Percentiles rank a stretch among this genome's conserved stretches.
Evolutionary conservation across 2,329 filamentous ascomycete genomes (phyloP).

Genomic region (Botrytis medusae): DNA sequence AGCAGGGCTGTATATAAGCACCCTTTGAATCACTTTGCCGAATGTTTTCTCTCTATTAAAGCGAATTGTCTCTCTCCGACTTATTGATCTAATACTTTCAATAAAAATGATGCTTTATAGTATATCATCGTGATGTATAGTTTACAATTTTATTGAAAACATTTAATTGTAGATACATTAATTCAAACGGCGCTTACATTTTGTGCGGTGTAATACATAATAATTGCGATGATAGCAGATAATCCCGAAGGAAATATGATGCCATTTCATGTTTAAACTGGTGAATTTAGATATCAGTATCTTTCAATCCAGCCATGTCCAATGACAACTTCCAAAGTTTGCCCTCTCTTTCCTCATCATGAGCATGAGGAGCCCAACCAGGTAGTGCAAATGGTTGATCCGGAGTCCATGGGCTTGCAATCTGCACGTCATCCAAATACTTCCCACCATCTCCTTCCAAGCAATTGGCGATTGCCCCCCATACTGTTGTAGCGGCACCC

Average conservation of each 20-base stretch:
- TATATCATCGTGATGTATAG: too few relatives aligned
- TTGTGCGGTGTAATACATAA: background rate
- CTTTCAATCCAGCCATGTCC: background rate
- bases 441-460: background rate
- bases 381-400: background rate
- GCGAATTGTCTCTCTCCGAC: too few relatives aligned
- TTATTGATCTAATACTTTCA: too few relatives aligned
- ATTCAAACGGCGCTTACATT: background rate
- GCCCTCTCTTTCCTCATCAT: background rate
- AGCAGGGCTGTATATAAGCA: fast-evolving
- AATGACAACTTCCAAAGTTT: background rate
- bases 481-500: background rate
- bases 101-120: too few relatives aligned
- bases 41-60: too few relatives aligned
- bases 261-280: background rate
- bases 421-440: background rate
- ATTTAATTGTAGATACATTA: too few relatives aligned
- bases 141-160: too few relatives aligned
- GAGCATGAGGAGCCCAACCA: background rate
- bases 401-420: background rate
- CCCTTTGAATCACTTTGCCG: too few relatives aligned
- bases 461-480: background rate
- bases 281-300: background rate
- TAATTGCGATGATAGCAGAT: background rate
- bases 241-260: background rate